Conservation (phyloP, 75 land plant genomes). For the Pinus albicaulis region DNA sequence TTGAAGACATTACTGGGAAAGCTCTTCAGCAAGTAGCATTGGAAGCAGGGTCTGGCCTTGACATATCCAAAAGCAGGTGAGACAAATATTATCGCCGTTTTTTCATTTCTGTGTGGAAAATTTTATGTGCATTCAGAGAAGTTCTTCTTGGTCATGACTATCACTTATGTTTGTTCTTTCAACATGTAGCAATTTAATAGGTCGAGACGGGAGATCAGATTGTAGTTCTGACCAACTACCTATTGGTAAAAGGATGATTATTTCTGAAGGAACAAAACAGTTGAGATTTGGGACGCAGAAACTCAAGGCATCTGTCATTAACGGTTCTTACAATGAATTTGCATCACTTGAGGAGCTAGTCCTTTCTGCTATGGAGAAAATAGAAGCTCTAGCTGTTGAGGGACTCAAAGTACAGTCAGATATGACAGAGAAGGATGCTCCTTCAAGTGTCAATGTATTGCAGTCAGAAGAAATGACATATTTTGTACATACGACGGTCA, state of each 20-base stretch:
- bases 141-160: too few species aligned
- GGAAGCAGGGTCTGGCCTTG: constrained; percentile 16
- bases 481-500: neutral
- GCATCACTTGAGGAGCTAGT: constrained; percentile 37
- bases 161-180: too few species aligned
- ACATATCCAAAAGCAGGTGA: constrained; percentile 9
- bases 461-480: neutral
- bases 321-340: constrained; percentile 13
- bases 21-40: constrained; percentile 13
- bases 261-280: neutral
- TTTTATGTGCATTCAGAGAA: too few species aligned
- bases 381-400: constrained; percentile 44
- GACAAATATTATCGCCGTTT: too few species aligned
- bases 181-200: too few species aligned
- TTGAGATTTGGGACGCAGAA: too few species aligned
- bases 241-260: neutral
- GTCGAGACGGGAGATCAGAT: neutral
- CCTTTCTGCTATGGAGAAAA: constrained; percentile 40
- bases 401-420: constrained; percentile 50
- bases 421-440: constrained; percentile 43
- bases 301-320: too few species aligned
- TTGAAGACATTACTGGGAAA: constrained; percentile 35
- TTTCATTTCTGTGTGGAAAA: too few species aligned
- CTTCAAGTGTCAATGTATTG: constrained; percentile 23
- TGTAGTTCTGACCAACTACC: neutral